These are phyloP conservation scores for Cicer chorassanicum DNA, from an alignment of 306 rosid genomes.

Conservation along the genomic window DNA sequence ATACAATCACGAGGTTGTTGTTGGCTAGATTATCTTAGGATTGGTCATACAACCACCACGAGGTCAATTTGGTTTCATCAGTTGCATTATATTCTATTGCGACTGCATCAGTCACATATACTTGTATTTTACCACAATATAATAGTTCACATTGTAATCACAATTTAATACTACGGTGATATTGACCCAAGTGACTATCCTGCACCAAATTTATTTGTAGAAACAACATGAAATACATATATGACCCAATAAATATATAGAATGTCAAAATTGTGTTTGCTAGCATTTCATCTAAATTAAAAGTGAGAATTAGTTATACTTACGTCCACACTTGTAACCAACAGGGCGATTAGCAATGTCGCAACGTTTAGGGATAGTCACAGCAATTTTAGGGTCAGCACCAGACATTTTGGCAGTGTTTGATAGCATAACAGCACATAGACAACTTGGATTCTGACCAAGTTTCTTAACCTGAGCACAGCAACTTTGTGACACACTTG, in stretches of 20 bases:
- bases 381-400: slow-evolving; percentile 50
- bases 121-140: too few species aligned
- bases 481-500: slow-evolving; percentile 57
- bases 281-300: not conserved
- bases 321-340: slow-evolving; percentile 75
- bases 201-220: too few species aligned
- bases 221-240: not conserved
- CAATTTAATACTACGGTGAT: too few species aligned
- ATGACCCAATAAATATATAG: not conserved
- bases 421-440: slow-evolving; percentile 68
- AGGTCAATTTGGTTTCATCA: too few species aligned
- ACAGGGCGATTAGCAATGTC: slow-evolving; percentile 64
- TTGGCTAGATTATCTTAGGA: too few species aligned
- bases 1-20: too few species aligned
- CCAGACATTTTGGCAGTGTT: slow-evolving; percentile 56
- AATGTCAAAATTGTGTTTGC: not conserved
- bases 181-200: too few species aligned
- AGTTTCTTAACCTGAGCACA: slow-evolving; percentile 54
- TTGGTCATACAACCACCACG: too few species aligned
- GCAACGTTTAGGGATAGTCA: slow-evolving; percentile 76
- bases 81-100: too few species aligned
- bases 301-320: not conserved
- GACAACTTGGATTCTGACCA: slow-evolving; percentile 61
- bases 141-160: too few species aligned
- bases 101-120: too few species aligned